Percentiles rank a stretch among this genome's conserved stretches.
Evolutionary conservation across 2,329 filamentous ascomycete species (phyloP).

Genomic region (Ceratocystis cubensis): DNA sequence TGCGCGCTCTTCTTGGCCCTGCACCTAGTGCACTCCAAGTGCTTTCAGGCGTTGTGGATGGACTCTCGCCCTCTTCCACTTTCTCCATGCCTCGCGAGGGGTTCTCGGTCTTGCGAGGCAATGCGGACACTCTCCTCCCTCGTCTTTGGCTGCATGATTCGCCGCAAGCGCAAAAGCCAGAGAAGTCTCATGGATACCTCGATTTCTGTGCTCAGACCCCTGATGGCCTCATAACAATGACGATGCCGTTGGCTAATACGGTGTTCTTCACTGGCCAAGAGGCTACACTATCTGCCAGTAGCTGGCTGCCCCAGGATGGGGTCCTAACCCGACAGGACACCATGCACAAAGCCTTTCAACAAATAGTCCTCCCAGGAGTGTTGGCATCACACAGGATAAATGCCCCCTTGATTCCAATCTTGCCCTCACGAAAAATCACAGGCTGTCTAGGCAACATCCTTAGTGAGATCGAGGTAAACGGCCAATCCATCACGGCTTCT

Average conservation of each 20-base stretch:
- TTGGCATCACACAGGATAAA: conserved; percentile 21
- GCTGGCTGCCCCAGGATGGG: conserved; percentile 21
- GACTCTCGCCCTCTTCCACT: conserved; percentile 31
- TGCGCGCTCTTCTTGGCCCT: conserved; percentile 25
- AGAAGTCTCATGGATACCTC: conserved; percentile 16
- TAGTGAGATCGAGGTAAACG: conserved; percentile 44
- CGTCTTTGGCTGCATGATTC: conserved; percentile 9
- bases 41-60: conserved; percentile 45
- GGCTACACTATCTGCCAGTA: conserved; percentile 42
- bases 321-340: conserved; percentile 24
- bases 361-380: conserved; percentile 25
- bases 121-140: conserved; percentile 15
- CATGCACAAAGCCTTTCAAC: conserved; percentile 32
- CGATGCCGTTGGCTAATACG: conserved; percentile 62
- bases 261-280: conserved; percentile 57
- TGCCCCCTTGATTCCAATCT: conserved; percentile 49
- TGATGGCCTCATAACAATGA: conserved; percentile 29
- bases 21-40: conserved; percentile 32
- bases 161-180: conserved; percentile 11
- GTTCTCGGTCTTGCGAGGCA: conserved; percentile 21
- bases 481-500: conserved; percentile 46
- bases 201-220: conserved; percentile 8
- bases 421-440: conserved; percentile 47
- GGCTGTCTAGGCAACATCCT: conserved; percentile 69
- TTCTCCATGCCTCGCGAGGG: conserved; percentile 14